Conservation (phyloP, 164 flowering plant species). For the Saururus chinensis region DNA sequence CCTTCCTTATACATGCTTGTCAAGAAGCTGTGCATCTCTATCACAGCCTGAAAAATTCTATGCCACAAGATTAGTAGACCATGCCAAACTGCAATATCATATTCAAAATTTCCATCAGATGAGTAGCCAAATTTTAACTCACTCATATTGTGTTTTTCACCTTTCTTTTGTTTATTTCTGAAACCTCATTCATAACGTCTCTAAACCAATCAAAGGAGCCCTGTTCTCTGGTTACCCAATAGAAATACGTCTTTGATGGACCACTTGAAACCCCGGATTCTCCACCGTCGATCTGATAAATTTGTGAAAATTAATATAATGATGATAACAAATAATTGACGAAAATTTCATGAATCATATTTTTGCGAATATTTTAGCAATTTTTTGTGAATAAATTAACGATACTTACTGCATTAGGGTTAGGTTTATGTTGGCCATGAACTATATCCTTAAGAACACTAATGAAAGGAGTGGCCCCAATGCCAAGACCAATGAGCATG, state of each 20-base stretch:
- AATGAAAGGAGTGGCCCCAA: conserved; percentile 49
- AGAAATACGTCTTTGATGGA: conserved; percentile 35
- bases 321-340: too few species aligned
- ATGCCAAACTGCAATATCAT: background rate
- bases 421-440: conserved; percentile 10
- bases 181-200: conserved; percentile 32
- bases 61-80: background rate
- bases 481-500: conserved; percentile 39
- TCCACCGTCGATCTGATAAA: conserved; percentile 11
- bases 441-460: conserved; percentile 36
- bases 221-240: conserved; percentile 52
- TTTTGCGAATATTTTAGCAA: background rate
- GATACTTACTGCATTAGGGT: background rate
- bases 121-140: background rate
- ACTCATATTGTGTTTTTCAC: conserved; percentile 11
- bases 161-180: conserved; percentile 19
- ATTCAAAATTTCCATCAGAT: background rate
- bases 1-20: conserved; percentile 33
- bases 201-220: conserved; percentile 52
- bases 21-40: conserved; percentile 41
- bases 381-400: too few species aligned
- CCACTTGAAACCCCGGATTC: conserved; percentile 15
- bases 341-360: background rate
- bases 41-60: conserved; percentile 13
- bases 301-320: background rate